Evolutionary conservation across 768 basidiomycete species (phyloP).

Genomic region (Naganishia antarctica): DNA sequence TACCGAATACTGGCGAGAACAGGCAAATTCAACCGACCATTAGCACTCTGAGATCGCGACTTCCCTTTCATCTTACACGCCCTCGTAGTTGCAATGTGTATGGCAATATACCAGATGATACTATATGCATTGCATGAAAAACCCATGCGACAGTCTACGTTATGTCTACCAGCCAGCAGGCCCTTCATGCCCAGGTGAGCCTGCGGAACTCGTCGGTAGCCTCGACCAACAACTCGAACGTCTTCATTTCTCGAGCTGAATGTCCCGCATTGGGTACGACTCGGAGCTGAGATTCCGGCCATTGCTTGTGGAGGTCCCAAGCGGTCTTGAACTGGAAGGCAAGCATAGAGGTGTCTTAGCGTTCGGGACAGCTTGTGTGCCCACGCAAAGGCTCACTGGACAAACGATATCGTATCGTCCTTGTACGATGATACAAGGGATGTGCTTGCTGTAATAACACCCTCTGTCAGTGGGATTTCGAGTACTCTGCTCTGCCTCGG

Average conservation of each 20-base stretch:
- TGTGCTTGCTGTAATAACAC: constrained; percentile 64
- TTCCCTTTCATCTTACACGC: too few relatives aligned
- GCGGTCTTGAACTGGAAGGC: constrained; percentile 65
- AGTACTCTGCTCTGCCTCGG: constrained; percentile 1
- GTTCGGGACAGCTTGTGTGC: constrained; percentile 9
- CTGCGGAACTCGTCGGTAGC: constrained; percentile 40
- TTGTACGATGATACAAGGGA: constrained; percentile 63
- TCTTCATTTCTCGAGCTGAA: constrained; percentile 71
- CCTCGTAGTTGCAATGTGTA: too few relatives aligned
- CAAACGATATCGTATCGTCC: constrained; percentile 80
- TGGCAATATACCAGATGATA: too few relatives aligned
- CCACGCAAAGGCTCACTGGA: constrained; percentile 55
- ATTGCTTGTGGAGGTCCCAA: constrained; percentile 70
- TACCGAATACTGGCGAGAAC: too few relatives aligned
- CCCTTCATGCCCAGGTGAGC: neutral
- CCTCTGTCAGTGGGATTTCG: constrained; percentile 5
- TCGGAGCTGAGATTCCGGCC: constrained; percentile 70
- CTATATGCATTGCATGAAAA: too few relatives aligned
- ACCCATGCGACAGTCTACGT: too few relatives aligned
- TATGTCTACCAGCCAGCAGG: too few relatives aligned
- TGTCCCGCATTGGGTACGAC: constrained; percentile 85
- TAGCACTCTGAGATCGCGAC: too few relatives aligned
- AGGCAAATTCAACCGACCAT: too few relatives aligned
- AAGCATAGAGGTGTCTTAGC: neutral
- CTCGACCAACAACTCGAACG: constrained; percentile 64